phyloP scores from a whole-genome alignment of 257 asterid genomes.

The Misopates orontium region DNA sequence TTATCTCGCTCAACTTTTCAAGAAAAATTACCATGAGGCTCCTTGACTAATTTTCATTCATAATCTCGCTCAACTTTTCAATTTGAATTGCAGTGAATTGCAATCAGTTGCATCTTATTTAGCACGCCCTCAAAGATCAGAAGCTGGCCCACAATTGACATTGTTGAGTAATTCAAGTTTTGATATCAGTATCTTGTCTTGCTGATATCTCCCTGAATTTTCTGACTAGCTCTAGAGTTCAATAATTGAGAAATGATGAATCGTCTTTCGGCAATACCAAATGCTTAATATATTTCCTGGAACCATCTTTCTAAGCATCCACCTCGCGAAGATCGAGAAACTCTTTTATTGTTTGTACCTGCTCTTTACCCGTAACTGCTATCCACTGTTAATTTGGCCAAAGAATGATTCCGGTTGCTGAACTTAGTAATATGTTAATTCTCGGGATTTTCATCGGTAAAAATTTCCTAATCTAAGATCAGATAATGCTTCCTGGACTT shows the following conservation, averaged over 20 bases:
- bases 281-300: constrained; percentile 10
- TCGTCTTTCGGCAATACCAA: not conserved
- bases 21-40: constrained; percentile 4
- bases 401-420: constrained; percentile 14
- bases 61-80: not conserved
- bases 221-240: not conserved
- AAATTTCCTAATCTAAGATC: not conserved
- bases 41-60: too few species aligned
- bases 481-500: not conserved
- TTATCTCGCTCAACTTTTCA: not conserved
- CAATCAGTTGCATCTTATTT: constrained; percentile 5
- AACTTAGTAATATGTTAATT: not conserved
- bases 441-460: not conserved
- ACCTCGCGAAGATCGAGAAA: too few species aligned
- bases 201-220: not conserved
- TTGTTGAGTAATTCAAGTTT: not conserved
- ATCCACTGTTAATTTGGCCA: not conserved
- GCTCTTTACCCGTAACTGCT: too few species aligned
- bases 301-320: constrained; percentile 1
- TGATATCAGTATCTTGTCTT: not conserved
- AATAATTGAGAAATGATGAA: not conserved
- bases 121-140: too few species aligned
- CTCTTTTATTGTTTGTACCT: too few species aligned
- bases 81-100: constrained; percentile 4
- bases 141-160: not conserved